A percentile compares a stretch with the other conserved stretches of the same genome.
These are phyloP conservation scores for Candida maltosa DNA, from an alignment of 805 yeast species.

Conservation along the genomic window DNA sequence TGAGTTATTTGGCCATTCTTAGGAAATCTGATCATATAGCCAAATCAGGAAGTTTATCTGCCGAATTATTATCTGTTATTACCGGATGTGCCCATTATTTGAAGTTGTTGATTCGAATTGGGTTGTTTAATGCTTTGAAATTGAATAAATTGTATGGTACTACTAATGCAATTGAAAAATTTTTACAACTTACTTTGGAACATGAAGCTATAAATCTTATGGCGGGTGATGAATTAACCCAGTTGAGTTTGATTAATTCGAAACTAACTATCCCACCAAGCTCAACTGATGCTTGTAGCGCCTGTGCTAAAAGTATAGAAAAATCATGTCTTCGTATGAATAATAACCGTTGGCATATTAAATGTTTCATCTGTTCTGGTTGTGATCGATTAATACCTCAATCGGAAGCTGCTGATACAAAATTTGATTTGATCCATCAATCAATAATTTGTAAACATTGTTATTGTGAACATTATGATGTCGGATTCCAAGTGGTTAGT, in stretches of 20 bases:
- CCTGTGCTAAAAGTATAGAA: constrained; percentile 76
- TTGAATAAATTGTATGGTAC: constrained; percentile 56
- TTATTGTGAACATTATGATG: constrained; percentile 37
- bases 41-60: constrained; percentile 47
- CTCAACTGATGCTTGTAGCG: constrained; percentile 73
- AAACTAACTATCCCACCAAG: constrained; percentile 48
- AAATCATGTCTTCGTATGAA: constrained; percentile 64
- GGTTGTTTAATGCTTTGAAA: constrained; percentile 73
- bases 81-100: constrained; percentile 92
- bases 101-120: constrained; percentile 77
- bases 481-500: constrained; percentile 62
- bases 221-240: not conserved
- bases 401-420: constrained; percentile 42
- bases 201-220: constrained; percentile 12
- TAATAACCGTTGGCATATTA: constrained; percentile 75
- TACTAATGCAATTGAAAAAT: constrained; percentile 59
- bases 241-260: constrained; percentile 13
- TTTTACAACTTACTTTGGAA: constrained; percentile 36
- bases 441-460: constrained; percentile 62
- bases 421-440: constrained; percentile 35
- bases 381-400: constrained; percentile 43
- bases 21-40: constrained; percentile 52
- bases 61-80: constrained; percentile 72
- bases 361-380: constrained; percentile 64
- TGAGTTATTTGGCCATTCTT: constrained; percentile 81